Evolutionary conservation across 116 monocot species (phyloP), one percentile per base, ranked within the genome.

Genomic region (Trichopus zeylanicus): DNA sequence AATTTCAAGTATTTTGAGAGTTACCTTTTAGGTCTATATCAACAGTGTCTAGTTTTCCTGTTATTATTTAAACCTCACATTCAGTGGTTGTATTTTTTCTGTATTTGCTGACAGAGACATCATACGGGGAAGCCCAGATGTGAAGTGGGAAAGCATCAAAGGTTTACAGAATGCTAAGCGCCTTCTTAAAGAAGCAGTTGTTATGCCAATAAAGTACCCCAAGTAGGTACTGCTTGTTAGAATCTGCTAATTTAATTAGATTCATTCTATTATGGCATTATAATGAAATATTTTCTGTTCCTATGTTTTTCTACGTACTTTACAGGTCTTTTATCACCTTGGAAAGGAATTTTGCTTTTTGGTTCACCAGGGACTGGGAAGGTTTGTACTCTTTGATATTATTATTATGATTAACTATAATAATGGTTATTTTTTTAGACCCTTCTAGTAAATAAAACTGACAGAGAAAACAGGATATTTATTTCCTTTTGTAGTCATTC

Each of bases 121-220:
- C 31, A 73, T 97, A 20, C 81, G 81, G 31, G 87, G 87, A 15
- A 91, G 79, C 78, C 91, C 87, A 67, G 97, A 91, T 80, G 91
- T 97, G 53, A 91, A 81, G 70, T 97, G 97, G 97, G 97, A 91
- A 67, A 87, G 73, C 55, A 97, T 97, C 53, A 97, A 91, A 57
- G 97, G 97, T 51, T 75, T 97, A 53, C 91, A 91, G 74, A 87
- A 78, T 76, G 97, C 97, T 51, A 97, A 97, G 57, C 79, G 84
- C 7, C 84, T 97, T 48, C 75, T 97, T 42, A 97, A 97, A 72
- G 97, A 97, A 85, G 97, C 97, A 26, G 97, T 91, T 56, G 97
- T 97, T 60, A 97, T 97, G 97, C 97, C 97, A 31, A 97, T 97
- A 63, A 97, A 97, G 68, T 97, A 97, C 67, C 97, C 97, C 20